Evolutionary conservation across 768 basidiomycete species (phyloP), one percentile per base, ranked within the genome.

Genomic region (Pleurotus tuber-regium): DNA sequence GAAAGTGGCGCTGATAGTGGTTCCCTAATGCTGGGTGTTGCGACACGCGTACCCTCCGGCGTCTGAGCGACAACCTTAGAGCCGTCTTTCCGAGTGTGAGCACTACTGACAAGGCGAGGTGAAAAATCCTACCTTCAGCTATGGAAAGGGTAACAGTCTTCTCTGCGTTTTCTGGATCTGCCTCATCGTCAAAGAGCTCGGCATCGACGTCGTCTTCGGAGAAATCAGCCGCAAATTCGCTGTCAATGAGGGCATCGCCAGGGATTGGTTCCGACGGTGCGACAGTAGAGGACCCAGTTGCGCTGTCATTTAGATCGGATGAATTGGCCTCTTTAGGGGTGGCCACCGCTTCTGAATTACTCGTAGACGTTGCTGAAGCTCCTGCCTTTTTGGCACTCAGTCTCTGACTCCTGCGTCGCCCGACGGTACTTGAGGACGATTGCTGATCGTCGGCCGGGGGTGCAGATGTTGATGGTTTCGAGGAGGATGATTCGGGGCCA

Each of bases 31-130:
- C 76, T 87, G 0, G 97, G 96, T 3, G 97, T 98, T 2, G 90
- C 83, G 25, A 99, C 85, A 12, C 93, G 83, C 0, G 95, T 98
- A 1, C 97, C 97, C 57, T 98, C 93, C 2, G 97, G 95, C 0
- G 97, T 98, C 65, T 97, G 92, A 1, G 95, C 97, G 63, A 94
- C 92, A 7, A 98, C 80, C 65, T 88, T 91, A n/a, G 88, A 86
- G 6, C 93, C 95, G 67, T 96, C 94, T 89, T 52, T 8, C 19
- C 39, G 14, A 48, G n/a, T 39, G n/a, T 43, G 60, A 4, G 59
- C 25, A 58, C 14, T 4, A 33, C 14, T 23, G 25, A 42, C 38
- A 12, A 21, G 14, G 25, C 43, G 14, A 23, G 26, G 46, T 24
- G 10, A 30, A 33, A 16, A 36, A n/a, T 61, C 72, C 42, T 57